Base-by-base conservation (phyloP, 2,329 filamentous ascomycete genomes). In the Exophiala aquamarina region DNA sequence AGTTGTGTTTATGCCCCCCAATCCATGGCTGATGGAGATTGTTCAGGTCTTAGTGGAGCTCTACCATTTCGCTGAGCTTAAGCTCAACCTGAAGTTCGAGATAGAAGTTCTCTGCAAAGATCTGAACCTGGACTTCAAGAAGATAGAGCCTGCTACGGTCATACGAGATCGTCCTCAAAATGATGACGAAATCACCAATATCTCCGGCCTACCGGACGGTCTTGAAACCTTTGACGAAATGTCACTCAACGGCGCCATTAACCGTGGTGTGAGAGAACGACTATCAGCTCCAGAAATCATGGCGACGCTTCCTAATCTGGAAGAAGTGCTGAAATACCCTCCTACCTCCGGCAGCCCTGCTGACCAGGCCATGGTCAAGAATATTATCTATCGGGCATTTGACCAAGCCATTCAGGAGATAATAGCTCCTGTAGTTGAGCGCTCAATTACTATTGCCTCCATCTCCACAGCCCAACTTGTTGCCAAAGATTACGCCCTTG, bases 1-100 rank as follows among this genome's bases (percentile, higher is more conserved):
- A 0, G 87, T 85, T 10, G 85, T 97, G 8, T 98, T 98, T 71
- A 86, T 84, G 47, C 91, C 92, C 9, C 93, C 93, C 1, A 98
- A 98, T 60, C 93, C 93, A 1, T 98, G 93, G 93, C 69, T 96
- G 35, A 95, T 96, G 87, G 93, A 98, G 61, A 93, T 98, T 44
- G 82, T 98, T 45, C 82, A 88, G 55, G 75, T 97, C 6, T 77
- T 98, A 28, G 88, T 95, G 60, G 94, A 98, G 63, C 77, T 98
- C 3, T 98, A 98, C 62, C 86, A 95, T 62, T 87, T 87, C 61
- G 89, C 89, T 11, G 92, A 96, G 59, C 74, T 98, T 46, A 97
- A 97, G 66, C 79, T 98, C 29, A 97, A 97, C 59, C 83, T 95
- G 41, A 98, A 97, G 61, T 98, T 98, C 60, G 93, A 98, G 67